Percentiles rank a stretch among this genome's conserved stretches.
phyloP scores from a whole-genome alignment of 2,329 filamentous ascomycete genomes.

The Hymenoscyphus albidus region DNA sequence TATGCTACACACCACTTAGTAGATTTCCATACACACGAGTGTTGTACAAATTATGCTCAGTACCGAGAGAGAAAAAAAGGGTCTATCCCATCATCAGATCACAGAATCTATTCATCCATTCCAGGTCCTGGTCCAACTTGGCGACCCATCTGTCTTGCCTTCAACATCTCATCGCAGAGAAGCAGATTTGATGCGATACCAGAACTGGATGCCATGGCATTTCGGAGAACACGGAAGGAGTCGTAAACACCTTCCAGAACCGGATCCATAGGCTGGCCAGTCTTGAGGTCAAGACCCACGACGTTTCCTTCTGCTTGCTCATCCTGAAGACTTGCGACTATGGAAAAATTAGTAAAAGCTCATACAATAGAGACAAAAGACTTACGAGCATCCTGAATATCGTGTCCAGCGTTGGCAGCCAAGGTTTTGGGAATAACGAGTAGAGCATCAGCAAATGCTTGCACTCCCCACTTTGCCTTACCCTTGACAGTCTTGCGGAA shows the following conservation, averaged over 20 bases:
- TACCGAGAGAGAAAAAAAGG: slow-evolving; percentile 9
- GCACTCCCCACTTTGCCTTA: slow-evolving; percentile 94
- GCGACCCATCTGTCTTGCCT: slow-evolving; percentile 90
- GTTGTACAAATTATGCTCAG: slow-evolving; percentile 21
- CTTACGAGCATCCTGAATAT: slow-evolving; percentile 92
- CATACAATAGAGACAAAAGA: slow-evolving; percentile 31
- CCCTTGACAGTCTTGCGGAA: slow-evolving; percentile 93
- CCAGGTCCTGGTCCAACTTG: slow-evolving; percentile 59
- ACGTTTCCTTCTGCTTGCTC: slow-evolving; percentile 79
- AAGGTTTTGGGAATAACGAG: slow-evolving; percentile 96
- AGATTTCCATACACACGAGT: slow-evolving; percentile 19
- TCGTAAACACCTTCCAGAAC: slow-evolving; percentile 90
- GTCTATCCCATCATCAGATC: background rate
- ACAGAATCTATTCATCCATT: slow-evolving; percentile 49
- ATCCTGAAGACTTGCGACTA: slow-evolving; percentile 83
- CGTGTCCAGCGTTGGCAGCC: slow-evolving; percentile 91
- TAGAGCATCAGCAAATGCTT: slow-evolving; percentile 90
- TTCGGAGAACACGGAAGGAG: slow-evolving; percentile 90
- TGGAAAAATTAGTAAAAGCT: slow-evolving; percentile 22
- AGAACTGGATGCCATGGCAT: slow-evolving; percentile 88
- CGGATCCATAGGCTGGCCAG: slow-evolving; percentile 92
- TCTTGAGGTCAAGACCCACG: slow-evolving; percentile 80
- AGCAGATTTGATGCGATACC: slow-evolving; percentile 94
- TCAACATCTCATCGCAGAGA: slow-evolving; percentile 94
- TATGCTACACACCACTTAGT: slow-evolving; percentile 7